Base-by-base conservation (phyloP, 1,139 yeast species). In the Yamadazyma pseudoaaseri region DNA sequence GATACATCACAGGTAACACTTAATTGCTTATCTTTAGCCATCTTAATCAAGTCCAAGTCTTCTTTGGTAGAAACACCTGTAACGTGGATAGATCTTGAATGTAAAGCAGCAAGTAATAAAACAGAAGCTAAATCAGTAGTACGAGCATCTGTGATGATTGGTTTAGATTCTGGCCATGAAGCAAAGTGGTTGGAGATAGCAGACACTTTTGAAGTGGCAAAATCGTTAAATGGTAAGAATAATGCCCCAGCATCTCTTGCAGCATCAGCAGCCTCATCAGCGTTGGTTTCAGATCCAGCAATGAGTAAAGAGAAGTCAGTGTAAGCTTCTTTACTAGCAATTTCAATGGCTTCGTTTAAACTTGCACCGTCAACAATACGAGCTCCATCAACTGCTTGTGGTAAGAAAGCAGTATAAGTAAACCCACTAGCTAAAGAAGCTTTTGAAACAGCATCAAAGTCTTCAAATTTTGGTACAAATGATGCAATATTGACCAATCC, bases 41-140 rank as follows among this genome's bases (percentile, higher is more conserved):
- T 81, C 55, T 75, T 73, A 52, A 92, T 86, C 57, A 92, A 73
- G 44, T 84, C 80, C 56, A 92, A 73, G 58, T 92, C 98, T 49
- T 85, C 89, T 56, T 75, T 78, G 39, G 84, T 74, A 33, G 86
- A 78, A 36, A 92, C 92, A 47, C 86, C 89, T 38, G 96, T 86
- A 47, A 92, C 81, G 61, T 92, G 98, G 45, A 92, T 84, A 30
- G 90, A 72, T 54, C 96, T 76, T 64, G 70, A 76, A 70, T 86
- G 90, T 55, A 92, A 76, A 26, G 96, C 85, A 34, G 97, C 96
- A 63, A 92, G 71, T 55, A 92, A 74, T 56, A 92, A 69, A 34
- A 90, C 84, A 5, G 96, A 85, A 14, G 98, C 97, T 53, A 92
- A 73, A 54, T 87, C 94, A 29, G 97, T 86, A 18, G 94, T 81